Conservation (phyloP, 2,329 filamentous ascomycete species). For the Phaeosphaeria sp. region DNA sequence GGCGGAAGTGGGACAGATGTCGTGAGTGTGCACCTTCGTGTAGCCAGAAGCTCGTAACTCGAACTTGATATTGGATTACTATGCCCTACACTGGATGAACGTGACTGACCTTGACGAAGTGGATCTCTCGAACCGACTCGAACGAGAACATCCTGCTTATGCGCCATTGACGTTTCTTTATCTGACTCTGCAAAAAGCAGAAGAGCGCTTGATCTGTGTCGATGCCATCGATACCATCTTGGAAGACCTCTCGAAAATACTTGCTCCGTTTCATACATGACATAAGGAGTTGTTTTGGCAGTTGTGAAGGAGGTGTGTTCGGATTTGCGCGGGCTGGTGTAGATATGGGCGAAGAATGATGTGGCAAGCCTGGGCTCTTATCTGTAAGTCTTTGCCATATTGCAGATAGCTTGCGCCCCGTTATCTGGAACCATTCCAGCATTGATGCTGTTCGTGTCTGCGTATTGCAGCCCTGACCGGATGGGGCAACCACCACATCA, state of each 20-base stretch:
- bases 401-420: neutral
- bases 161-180: conserved; percentile 1
- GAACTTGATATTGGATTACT: conserved; percentile 11
- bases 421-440: neutral
- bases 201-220: conserved; percentile 21
- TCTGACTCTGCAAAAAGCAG: conserved; percentile 14
- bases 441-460: neutral
- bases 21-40: conserved; percentile 18
- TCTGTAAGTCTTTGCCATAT: neutral
- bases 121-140: conserved; percentile 13
- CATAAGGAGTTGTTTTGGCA: conserved; percentile 5
- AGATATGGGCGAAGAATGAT: neutral
- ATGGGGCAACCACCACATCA: neutral
- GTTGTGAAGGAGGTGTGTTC: conserved; percentile 3
- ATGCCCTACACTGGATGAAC: no score
- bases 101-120: conserved; percentile 10
- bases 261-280: conserved; percentile 18
- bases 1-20: conserved; percentile 10
- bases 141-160: conserved; percentile 10
- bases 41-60: conserved; percentile 13
- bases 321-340: neutral
- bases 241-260: conserved; percentile 10
- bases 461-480: neutral
- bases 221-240: conserved; percentile 19
- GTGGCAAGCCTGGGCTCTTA: neutral